These are phyloP conservation scores for Neofusicoccum kwambonambiense DNA, from an alignment of 2,329 filamentous ascomycete species.

Conservation along the genomic window DNA sequence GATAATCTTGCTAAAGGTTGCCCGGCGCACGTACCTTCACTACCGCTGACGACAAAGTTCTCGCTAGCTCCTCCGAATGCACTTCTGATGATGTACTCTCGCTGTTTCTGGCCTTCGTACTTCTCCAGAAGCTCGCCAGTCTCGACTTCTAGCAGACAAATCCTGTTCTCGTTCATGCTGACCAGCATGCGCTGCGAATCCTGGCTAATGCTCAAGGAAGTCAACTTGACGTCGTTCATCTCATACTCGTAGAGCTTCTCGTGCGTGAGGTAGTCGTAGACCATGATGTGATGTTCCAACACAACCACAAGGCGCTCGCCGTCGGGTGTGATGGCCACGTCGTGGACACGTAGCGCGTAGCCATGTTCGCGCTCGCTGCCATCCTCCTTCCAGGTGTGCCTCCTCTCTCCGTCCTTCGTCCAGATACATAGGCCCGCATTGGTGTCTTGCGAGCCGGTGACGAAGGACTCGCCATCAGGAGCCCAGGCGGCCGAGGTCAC, in stretches of 20 bases:
- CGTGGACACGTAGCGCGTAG: constrained; percentile 68
- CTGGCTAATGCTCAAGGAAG: constrained; percentile 75
- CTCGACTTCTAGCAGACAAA: constrained; percentile 75
- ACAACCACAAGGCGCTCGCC: constrained; percentile 78
- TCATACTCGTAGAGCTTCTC: constrained; percentile 74
- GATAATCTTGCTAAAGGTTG: background rate
- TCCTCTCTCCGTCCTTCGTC: constrained; percentile 60
- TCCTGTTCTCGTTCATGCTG: constrained; percentile 74
- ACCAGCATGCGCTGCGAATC: constrained; percentile 82
- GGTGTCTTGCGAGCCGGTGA: constrained; percentile 58
- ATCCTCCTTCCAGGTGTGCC: constrained; percentile 64
- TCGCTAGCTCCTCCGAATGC: constrained; percentile 86
- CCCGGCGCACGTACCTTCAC: constrained; percentile 64
- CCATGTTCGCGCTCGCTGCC: constrained; percentile 31
- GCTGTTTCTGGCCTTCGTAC: constrained; percentile 74
- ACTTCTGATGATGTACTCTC: constrained; percentile 75
- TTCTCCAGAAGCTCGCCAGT: constrained; percentile 69
- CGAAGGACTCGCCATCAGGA: constrained; percentile 71
- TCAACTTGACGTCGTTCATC: constrained; percentile 67
- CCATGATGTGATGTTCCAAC: constrained; percentile 68
- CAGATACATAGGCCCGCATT: constrained; percentile 49
- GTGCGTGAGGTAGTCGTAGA: constrained; percentile 77
- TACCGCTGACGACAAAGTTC: constrained; percentile 87
- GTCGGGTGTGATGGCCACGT: constrained; percentile 78
- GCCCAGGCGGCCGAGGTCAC: constrained; percentile 91